Base-by-base conservation (phyloP, 495 filamentous ascomycete species). In the Penicillium desertorum region DNA sequence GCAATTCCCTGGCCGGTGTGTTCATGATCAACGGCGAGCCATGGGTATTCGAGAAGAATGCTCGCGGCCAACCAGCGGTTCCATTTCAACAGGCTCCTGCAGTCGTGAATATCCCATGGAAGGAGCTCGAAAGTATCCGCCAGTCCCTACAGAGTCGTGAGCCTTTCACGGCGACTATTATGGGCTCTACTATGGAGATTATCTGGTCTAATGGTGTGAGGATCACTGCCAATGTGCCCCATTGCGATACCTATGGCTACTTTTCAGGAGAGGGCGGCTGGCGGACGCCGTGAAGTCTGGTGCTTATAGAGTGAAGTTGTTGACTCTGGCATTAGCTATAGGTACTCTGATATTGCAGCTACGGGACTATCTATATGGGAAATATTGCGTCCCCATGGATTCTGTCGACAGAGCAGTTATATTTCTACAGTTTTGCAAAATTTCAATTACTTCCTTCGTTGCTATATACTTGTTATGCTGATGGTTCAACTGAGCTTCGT, bases 101-200 rank as follows among this genome's bases (percentile, higher is more conserved):
- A 11, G 53, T 55, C n/a, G 53, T 55, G 16, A 46, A 55, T 47
- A 55, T 55, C 6, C 53, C 53, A 7, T 55, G 53, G 53, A 55
- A 47, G 22, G 53, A 55, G 43, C 20, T 55, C 9, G 53, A 47
- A 27, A 55, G 30, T 23, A 47, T 55, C 32, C 43, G 53, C 1
- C 20, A 45, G 11, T 55, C 43, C 12, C 32, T 55, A 2, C 53
- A 22, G 5, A 27, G 4, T 22, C 44, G 53, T 10, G 53, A 55
- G 32, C 53, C 53, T 5, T 55, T 55, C n/a, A 34, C 42, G 0
- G 53, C 53, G 32, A 55, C 22, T 55, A 41, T 55, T 22, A 39
- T 34, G 6, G 53, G 53, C 17, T 55, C 53, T 34, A 55, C 53
- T 11, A 41, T 55, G 53, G 53, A 55, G 42, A 55, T 55, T 11